Base-by-base conservation (phyloP, 345 rosid species). In the Rhizophora mangle region DNA sequence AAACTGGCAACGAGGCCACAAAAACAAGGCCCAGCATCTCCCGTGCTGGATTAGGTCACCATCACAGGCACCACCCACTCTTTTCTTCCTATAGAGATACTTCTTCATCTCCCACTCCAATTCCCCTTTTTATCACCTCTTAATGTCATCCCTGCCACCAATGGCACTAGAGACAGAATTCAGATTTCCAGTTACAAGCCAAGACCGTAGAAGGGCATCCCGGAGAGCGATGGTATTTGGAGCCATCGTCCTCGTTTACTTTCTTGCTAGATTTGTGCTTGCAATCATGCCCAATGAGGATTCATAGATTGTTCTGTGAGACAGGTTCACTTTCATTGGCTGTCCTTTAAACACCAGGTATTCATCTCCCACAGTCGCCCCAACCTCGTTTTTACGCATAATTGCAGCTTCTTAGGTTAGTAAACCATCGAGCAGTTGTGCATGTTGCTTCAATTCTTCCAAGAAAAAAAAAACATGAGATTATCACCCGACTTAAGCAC, bases 1-100 rank as follows among this genome's bases (percentile, higher is more conserved):
- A 84, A 76, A 65, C 83, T 88, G 29, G 81, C 88, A 4, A 84
- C 90, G 46, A 89, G 95, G 80, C 83, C 87, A 18, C 95, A 82
- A 70, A 84, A 69, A 58, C 74, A 70, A 20, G 95, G 88, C 13
- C 91, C 95, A 0, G 26, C 80, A 24, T 60, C 75, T 46, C 82
- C 84, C 68, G 59, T 65, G 59, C 71, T 87, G 22, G 76, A 76
- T 55, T 58, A 57, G 20, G 37, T 68, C 15, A 37, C 46, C 3
- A 39, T 39, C 56, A n/a, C 24, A 19, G 1, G 22, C 3, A 37
- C 11, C 31, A 60, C 60, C 47, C 3, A 24, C 54, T 46, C 67
- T 22, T 60, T 27, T 13, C 27, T 18, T 2, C 30, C 0, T 7
- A n/a, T 0, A 13, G 22, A 1, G 72, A 63, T 21, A n/a, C 69